Base-by-base conservation (phyloP, 2,329 filamentous ascomycete species). In the Penicillium italicum region DNA sequence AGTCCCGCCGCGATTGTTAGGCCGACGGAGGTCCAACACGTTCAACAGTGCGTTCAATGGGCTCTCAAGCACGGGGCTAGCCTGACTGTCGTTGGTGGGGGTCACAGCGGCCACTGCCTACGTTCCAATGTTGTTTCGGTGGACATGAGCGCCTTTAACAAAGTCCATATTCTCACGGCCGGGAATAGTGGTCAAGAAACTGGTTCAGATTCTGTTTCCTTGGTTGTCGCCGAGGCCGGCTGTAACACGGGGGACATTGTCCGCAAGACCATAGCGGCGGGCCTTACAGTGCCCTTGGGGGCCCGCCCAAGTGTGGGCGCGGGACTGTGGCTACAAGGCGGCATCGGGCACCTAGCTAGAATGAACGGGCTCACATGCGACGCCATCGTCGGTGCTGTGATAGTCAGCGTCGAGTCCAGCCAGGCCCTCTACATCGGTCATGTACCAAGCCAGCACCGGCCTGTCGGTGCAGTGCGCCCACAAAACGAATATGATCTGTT, bases 321-420 rank as follows among this genome's bases (percentile, higher is more conserved):
- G 0, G 85, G 85, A 0, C 61, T 84, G 14, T 87, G 83, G 82
- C 73, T 88, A 44, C 84, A 87, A 73, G 85, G 85, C 38, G 84
- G 85, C 50, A 84, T 87, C 46, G 84, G 84, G 2, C 83, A 86
- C 60, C 71, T 85, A n/a, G 64, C 79, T 34, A 75, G 84, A 55
- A 52, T 76, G 9, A 69, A 84, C 59, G 84, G 85, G 1, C 81
- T 88, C 12, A 58, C 82, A 3, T 86, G 82, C 60, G 84, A 87
- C 59, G 66, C 78, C 42, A 80, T 87, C 43, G 66, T 86, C n/a
- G 84, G 85, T 58, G 84, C 51, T 8, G 44, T 60, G 5, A 11
- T 57, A 1, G 48, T 60, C 31, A 48, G 55, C 11, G 47, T 57
- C 22, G 31, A 55, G 1, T 44, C 46, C 50, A 30, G 55, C 28